Evolutionary conservation across 768 basidiomycete species (phyloP), one percentile per base, ranked within the genome.

Genomic region (Cytidiella melzeri): DNA sequence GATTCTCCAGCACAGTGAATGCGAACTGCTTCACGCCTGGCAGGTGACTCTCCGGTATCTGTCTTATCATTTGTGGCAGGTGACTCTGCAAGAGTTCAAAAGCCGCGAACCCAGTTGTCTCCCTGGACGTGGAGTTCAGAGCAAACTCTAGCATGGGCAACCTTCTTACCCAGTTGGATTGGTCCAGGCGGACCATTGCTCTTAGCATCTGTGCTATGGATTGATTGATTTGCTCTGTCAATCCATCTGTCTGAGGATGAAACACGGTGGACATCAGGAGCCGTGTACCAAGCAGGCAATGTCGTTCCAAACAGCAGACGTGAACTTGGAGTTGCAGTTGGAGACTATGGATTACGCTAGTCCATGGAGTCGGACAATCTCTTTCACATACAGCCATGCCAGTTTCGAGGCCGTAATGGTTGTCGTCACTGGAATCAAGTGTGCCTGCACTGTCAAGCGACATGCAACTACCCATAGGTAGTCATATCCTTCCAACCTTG

Each of bases 101-200:
- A 6, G 68, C 69, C 18, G 68, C 59, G 43, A 63, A 72, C n/a
- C 59, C 54, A 0, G 70, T 73, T 0, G 67, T 61, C 2, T 59
- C 46, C 26, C 60, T 65, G 0, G 55, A 45, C 24, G 62, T 57
- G 0, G 58, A 56, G 51, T 68, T 75, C 5, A 73, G 63, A 0
- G 71, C 71, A 53, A 74, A 73, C 48, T 73, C 69, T 0, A 62
- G 58, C 43, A 68, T 45, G 3, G 66, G 66, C 1, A 70, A 7
- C 6, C 57, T 55, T 0, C 60, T 48, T 0, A 63, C 55, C 67
- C 69, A 72, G 37, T 72, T 60, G 0, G 20, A 26, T 26, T 61
- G 59, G 24, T 57, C 51, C 10, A 53, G 53, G 3, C 11, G 2
- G n/a, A 61, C 45, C 2, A 41, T 13, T 1, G 21, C 12, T 1